Evolutionary conservation across 2,329 filamentous ascomycete species (phyloP), one percentile per base, ranked within the genome.

Genomic region (Boeremia exigua): DNA sequence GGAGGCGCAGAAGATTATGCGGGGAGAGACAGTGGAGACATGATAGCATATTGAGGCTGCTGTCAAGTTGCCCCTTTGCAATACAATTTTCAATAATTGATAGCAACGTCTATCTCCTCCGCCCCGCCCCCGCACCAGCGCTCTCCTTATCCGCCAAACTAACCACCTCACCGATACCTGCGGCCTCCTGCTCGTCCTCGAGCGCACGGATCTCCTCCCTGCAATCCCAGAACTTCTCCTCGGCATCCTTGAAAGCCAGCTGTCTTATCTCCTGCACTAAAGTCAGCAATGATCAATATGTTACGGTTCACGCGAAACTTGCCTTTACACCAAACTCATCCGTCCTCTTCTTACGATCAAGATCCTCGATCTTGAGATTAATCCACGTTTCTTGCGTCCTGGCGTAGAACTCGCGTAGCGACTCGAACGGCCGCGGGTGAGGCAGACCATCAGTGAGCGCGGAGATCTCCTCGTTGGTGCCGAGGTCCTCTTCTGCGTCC

Each of bases 211-310:
- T 90, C 78, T 98, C 94, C 79, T 99, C 95, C 67, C 95, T 85
- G 72, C 89, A 92, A 81, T 97, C 95, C 95, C 95, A 99, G 95
- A 95, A 99, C 75, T 96, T 96, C 78, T 93, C 90, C 77, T 99
- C 95, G 36, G 93, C 93, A 61, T 92, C 83, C 71, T 92, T 89
- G 74, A 97, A 99, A 1, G 92, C 95, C 72, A 87, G 88, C 68
- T 93, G 89, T 75, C 96, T 92, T 68, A 98, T 87, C 79, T 98
- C 95, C 81, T 39, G 17, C 14, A 27, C 3, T 12, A 7, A 14
- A 7, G 19, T 39, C 5, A 39, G 19, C 19, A 14, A 27, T 14
- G 2, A 1, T 39, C 6, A 4, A 2, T 39, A 23, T 37, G 17
- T 23, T 8, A 2, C 6, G 1, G 8, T 9, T 8, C 12, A 37